Conservation (phyloP, 2,329 filamentous ascomycete genomes). For the Ophiostoma populinum region DNA sequence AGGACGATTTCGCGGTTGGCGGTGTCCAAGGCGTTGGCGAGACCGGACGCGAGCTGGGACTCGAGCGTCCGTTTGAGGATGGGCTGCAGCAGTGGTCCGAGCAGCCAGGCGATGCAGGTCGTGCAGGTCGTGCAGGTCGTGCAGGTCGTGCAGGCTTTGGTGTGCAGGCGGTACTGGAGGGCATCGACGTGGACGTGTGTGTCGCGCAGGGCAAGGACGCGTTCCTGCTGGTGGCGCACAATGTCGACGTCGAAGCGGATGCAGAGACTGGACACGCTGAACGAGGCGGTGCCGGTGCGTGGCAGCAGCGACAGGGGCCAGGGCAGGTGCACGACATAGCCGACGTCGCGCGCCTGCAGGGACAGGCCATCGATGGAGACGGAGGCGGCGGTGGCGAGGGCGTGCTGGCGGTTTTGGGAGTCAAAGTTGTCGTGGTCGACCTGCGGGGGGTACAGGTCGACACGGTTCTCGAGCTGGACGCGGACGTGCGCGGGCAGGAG, state of each 20-base stretch:
- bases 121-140: constrained; percentile 61
- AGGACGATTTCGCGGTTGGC: constrained; percentile 77
- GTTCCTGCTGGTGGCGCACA: constrained; percentile 58
- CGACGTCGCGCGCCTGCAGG: constrained; percentile 68
- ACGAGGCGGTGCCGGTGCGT: constrained; percentile 72
- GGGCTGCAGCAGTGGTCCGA: constrained; percentile 67
- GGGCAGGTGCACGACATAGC: constrained; percentile 75
- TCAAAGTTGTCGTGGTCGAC: constrained; percentile 47
- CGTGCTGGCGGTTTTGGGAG: constrained; percentile 17
- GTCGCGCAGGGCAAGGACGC: constrained; percentile 58
- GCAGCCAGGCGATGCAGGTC: constrained; percentile 60
- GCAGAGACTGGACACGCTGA: constrained; percentile 78
- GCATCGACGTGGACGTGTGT: constrained; percentile 71
- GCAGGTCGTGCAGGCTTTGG: constrained; percentile 60
- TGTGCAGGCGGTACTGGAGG: constrained; percentile 59
- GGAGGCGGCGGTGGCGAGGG: constrained; percentile 54
- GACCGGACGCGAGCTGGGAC: constrained; percentile 53
- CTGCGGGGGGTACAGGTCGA: constrained; percentile 45
- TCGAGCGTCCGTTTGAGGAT: constrained; percentile 55
- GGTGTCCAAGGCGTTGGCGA: constrained; percentile 51
- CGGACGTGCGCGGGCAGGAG: constrained; percentile 77
- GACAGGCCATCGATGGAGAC: constrained; percentile 72
- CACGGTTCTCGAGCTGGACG: constrained; percentile 67
- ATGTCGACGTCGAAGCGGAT: constrained; percentile 74
- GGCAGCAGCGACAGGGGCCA: constrained; percentile 56